phyloP scores from a whole-genome alignment of 177 flowering plant species.

The Telopea speciosissima region DNA sequence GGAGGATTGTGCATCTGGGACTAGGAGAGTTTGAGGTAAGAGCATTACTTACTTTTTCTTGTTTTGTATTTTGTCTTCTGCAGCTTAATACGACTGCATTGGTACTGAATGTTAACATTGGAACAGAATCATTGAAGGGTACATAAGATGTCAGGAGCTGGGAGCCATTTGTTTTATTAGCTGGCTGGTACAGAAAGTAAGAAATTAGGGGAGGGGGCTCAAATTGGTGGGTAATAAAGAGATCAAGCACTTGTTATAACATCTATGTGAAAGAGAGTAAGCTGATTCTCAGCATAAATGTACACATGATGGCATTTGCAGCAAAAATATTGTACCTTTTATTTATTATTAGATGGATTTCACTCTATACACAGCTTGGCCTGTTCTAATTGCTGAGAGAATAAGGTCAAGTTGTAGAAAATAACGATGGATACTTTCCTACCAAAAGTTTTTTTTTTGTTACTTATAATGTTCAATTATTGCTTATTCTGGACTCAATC shows the following conservation, averaged over 20 bases:
- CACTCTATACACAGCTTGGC: too few species aligned
- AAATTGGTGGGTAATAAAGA: slow-evolving; percentile 5
- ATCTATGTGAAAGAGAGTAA: background rate
- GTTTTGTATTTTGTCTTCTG: slow-evolving; percentile 5
- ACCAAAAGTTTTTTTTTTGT: too few species aligned
- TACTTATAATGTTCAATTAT: too few species aligned
- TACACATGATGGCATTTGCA: background rate
- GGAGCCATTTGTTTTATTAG: slow-evolving; percentile 7
- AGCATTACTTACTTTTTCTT: slow-evolving; percentile 15
- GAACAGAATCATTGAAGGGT: background rate
- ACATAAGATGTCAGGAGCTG: slow-evolving; percentile 1
- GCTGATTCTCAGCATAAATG: background rate
- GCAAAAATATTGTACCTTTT: too few species aligned
- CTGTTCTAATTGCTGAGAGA: too few species aligned
- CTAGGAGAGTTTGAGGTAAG: slow-evolving; percentile 23
- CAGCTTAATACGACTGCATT: slow-evolving; percentile 22
- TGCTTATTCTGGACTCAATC: too few species aligned
- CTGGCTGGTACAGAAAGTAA: slow-evolving; percentile 3
- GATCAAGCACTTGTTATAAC: slow-evolving; percentile 1
- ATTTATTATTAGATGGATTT: too few species aligned
- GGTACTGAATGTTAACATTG: background rate
- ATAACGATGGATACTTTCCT: too few species aligned
- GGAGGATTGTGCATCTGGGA: background rate
- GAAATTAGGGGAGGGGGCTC: background rate
- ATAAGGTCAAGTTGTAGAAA: too few species aligned